phyloP scores from a whole-genome alignment of 2,329 filamentous ascomycete genomes.

The Pseudocercospora pini-densiflorae region DNA sequence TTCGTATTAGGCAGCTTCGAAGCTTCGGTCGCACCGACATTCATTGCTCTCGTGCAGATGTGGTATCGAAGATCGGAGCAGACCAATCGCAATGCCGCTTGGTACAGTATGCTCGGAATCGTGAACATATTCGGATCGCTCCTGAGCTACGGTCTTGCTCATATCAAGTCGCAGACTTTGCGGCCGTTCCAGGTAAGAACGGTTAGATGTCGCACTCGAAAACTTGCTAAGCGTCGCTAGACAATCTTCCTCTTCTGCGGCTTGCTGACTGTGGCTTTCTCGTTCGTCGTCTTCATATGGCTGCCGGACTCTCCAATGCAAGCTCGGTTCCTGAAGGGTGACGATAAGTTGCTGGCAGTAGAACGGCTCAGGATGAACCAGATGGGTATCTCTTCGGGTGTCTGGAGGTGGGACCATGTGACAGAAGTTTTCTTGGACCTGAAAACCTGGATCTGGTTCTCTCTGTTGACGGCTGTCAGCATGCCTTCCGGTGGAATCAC shows the following conservation, averaged over 20 bases:
- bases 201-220: neutral
- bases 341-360: conserved; percentile 63
- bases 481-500: conserved; percentile 63
- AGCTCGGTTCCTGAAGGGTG: conserved; percentile 54
- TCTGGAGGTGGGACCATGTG: conserved; percentile 59
- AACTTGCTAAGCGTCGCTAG: neutral
- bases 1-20: conserved; percentile 65
- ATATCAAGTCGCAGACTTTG: conserved; percentile 31
- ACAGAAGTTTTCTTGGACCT: conserved; percentile 59
- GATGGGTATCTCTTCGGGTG: conserved; percentile 46
- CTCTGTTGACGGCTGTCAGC: conserved; percentile 45
- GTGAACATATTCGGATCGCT: conserved; percentile 39
- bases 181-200: conserved; percentile 25
- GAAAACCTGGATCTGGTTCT: conserved; percentile 66
- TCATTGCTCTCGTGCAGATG: conserved; percentile 35
- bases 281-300: conserved; percentile 50
- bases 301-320: conserved; percentile 12
- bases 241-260: conserved; percentile 28
- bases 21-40: conserved; percentile 37
- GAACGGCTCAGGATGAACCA: conserved; percentile 55
- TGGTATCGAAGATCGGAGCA: conserved; percentile 34
- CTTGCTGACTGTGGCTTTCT: conserved; percentile 55
- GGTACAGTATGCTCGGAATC: conserved; percentile 36
- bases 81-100: conserved; percentile 26
- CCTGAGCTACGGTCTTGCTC: conserved; percentile 34